Base-by-base conservation (phyloP, 257 asterid genomes). In the Osmanthus fragrans region DNA sequence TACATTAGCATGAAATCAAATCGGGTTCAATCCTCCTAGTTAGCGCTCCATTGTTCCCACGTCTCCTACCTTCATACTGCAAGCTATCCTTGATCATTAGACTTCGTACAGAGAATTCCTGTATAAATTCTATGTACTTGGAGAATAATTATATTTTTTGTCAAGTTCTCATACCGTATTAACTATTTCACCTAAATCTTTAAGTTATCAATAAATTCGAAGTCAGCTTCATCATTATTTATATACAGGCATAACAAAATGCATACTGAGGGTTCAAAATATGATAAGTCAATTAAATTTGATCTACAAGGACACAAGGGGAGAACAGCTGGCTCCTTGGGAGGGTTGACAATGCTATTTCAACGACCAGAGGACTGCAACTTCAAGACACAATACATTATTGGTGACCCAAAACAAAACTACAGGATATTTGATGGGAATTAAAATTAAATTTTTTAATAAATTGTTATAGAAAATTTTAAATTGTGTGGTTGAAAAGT, bases 321-420 rank as follows among this genome's bases (percentile, higher is more conserved):
- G n/a, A 63, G 11, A 68, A 83, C 87, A 86, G 89, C 89, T 86
- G 89, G 82, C 77, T 69, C 47, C 65, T 81, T 79, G 23, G 45
- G 56, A 64, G 32, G 21, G 47, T 78, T 86, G 87, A 86, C 73
- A 81, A 73, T 7, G 75, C 42, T 56, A 63, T 83, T 71, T 86
- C 89, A 86, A 77, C 89, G 27, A 81, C 87, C 83, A 76, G 32
- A 51, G 33, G 70, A 60, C 73, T 60, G 75, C 74, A 80, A 68
- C 76, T 58, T 69, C 60, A 82, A 60, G 45, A 60, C n/a, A 71
- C 66, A 71, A 16, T 60, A 60, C 37, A 18, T 74, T 60, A 54
- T 67, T 66, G 74, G 76, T 77, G 76, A 78, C 64, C 73, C 71
- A 51, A 21, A 81, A 34, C 79, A 39, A 58, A 63, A 58, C n/a